A percentile compares a stretch with the other conserved stretches of the same genome.
These are phyloP conservation scores for Karstenula rhodostoma DNA, from an alignment of 2,329 filamentous ascomycete genomes.

Conservation along the genomic window DNA sequence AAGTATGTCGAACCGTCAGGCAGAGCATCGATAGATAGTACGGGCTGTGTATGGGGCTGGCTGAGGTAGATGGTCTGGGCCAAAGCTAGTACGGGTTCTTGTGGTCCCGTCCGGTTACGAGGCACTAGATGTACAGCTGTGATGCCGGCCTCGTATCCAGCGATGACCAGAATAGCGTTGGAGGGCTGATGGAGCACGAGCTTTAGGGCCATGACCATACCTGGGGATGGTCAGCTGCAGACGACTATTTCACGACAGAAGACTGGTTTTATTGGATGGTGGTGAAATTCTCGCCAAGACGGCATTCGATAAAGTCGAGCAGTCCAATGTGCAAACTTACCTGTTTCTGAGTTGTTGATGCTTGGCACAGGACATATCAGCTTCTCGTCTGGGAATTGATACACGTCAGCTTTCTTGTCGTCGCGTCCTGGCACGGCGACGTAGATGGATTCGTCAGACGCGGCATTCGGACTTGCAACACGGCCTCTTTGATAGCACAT, in stretches of 20 bases:
- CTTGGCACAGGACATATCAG: slow-evolving; percentile 69
- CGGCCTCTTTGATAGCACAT: slow-evolving; percentile 54
- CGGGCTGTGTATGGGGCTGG: slow-evolving; percentile 78
- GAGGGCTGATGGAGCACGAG: slow-evolving; percentile 33
- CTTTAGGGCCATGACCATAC: slow-evolving; percentile 88
- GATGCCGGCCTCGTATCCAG: slow-evolving; percentile 87
- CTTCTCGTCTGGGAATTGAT: slow-evolving; percentile 76
- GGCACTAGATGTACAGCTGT: slow-evolving; percentile 70
- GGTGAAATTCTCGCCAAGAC: background rate
- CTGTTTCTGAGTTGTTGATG: slow-evolving; percentile 53
- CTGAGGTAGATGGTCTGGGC: slow-evolving; percentile 67
- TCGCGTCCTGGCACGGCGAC: slow-evolving; percentile 75
- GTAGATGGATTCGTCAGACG: slow-evolving; percentile 57
- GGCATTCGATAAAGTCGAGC: background rate
- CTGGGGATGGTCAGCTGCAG: slow-evolving; percentile 56
- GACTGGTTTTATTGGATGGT: slow-evolving; percentile 36
- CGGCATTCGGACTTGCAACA: background rate
- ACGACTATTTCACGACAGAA: slow-evolving; percentile 35
- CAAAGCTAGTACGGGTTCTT: slow-evolving; percentile 55
- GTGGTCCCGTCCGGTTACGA: slow-evolving; percentile 52
- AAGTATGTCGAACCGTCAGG: slow-evolving; percentile 66
- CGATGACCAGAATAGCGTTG: slow-evolving; percentile 67
- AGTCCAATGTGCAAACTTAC: slow-evolving; percentile 27
- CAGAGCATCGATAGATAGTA: slow-evolving; percentile 68
- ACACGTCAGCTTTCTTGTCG: slow-evolving; percentile 76